These are phyloP conservation scores for Chaetomiaceae sp. DNA, from an alignment of 2,329 filamentous ascomycete species.

Conservation along the genomic window DNA sequence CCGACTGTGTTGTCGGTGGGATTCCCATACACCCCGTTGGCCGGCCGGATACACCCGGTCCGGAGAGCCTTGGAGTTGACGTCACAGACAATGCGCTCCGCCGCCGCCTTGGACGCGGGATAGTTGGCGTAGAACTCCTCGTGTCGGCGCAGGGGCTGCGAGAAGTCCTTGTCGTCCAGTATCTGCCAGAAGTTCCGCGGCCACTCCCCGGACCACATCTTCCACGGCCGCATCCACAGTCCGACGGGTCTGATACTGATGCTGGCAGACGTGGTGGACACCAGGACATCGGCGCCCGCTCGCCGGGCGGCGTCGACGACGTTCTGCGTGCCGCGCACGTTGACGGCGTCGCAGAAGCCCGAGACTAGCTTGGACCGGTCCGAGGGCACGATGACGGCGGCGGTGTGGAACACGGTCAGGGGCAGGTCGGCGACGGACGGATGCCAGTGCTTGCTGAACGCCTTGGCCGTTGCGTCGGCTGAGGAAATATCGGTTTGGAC, in stretches of 20 bases:
- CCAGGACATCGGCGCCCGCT: conserved; percentile 44
- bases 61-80: conserved; percentile 35
- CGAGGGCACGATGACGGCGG: conserved; percentile 48
- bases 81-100: conserved; percentile 40
- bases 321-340: conserved; percentile 46
- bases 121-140: conserved; percentile 47
- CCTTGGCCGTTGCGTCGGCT: conserved; percentile 35
- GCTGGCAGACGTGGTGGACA: conserved; percentile 49
- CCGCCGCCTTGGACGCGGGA: conserved; percentile 45
- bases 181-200: conserved; percentile 42
- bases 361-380: conserved; percentile 46
- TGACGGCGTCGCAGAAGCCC: conserved; percentile 43
- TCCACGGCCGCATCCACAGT: conserved; percentile 43
- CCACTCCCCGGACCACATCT: conserved; percentile 15
- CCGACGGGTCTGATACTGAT: conserved; percentile 39
- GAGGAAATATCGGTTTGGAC: conserved; percentile 48
- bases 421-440: conserved; percentile 37
- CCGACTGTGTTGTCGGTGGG: conserved; percentile 44
- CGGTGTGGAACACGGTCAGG: conserved; percentile 54
- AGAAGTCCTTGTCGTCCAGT: conserved; percentile 41
- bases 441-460: conserved; percentile 46
- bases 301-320: conserved; percentile 43
- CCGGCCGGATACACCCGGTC: conserved; percentile 48
- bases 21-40: conserved; percentile 49
- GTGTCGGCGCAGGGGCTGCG: conserved; percentile 34